Conservation (phyloP, 1,284 basidiomycete genomes). For the Cryptococcus floricola region DNA sequence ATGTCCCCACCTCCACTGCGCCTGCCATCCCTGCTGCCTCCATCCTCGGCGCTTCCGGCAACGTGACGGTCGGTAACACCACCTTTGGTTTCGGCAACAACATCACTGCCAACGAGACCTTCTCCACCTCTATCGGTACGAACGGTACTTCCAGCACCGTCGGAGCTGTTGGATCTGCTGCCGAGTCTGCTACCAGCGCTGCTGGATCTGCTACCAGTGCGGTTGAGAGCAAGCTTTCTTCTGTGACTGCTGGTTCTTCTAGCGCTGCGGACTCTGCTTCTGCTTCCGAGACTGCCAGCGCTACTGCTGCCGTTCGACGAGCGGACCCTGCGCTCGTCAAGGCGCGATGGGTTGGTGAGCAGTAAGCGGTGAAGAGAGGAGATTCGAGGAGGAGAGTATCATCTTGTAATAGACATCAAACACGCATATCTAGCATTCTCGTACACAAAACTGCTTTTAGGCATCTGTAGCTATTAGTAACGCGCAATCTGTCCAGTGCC, state of each 20-base stretch:
- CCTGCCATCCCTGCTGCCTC: constrained; percentile 1
- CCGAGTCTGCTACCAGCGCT: background rate
- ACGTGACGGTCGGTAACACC: constrained; percentile 11
- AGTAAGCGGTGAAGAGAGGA: constrained; percentile 7
- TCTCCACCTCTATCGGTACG: background rate
- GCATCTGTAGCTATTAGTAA: constrained; percentile 1
- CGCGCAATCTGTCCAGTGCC: background rate
- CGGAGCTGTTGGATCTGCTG: background rate
- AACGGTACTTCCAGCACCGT: background rate
- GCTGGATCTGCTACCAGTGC: background rate
- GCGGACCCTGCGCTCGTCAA: constrained; percentile 14
- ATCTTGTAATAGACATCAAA: background rate
- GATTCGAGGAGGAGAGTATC: background rate
- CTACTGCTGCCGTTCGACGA: constrained; percentile 2
- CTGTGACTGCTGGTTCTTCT: background rate
- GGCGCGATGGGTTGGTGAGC: constrained; percentile 27
- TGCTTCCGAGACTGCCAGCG: constrained; percentile 1
- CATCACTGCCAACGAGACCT: background rate
- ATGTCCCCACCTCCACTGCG: constrained; percentile 16
- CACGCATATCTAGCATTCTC: background rate
- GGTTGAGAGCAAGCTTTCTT: too few relatives aligned
- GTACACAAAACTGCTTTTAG: background rate
- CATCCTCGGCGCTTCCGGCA: background rate
- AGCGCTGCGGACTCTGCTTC: background rate
- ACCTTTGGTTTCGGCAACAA: background rate